Evolutionary conservation across 768 basidiomycete genomes (phyloP).

Genomic region (Coprinopsis sp.): DNA sequence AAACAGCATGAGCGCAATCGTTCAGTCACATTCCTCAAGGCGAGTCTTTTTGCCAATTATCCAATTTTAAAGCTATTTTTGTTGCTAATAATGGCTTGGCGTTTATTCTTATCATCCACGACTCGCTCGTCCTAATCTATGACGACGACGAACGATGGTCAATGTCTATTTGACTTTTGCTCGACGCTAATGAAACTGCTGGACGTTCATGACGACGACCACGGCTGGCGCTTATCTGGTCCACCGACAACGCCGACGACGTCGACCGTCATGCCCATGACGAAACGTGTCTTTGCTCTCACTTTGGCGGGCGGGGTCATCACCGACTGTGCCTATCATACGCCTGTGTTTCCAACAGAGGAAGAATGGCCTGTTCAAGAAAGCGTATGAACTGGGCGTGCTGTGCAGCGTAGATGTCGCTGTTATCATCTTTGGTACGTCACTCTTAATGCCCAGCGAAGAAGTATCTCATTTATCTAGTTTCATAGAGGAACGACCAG

Average conservation of each 20-base stretch:
- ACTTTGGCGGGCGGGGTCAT: no score
- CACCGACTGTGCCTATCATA: conserved; percentile 7
- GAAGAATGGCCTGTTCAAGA: conserved; percentile 89
- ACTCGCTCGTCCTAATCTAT: no score
- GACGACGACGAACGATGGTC: no score
- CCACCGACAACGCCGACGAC: no score
- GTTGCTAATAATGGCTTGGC: conserved; percentile 41
- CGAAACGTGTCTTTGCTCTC: no score
- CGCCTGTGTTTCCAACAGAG: conserved; percentile 51
- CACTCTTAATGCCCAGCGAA: conserved; percentile 10
- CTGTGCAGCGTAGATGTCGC: conserved; percentile 86
- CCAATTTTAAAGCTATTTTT: conserved; percentile 63
- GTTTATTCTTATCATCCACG: conserved; percentile 30
- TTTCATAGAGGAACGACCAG: conserved; percentile 64
- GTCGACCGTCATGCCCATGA: no score
- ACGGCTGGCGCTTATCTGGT: no score
- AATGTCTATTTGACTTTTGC: no score
- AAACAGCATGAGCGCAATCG: conserved; percentile 87
- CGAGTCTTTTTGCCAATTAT: conserved; percentile 30
- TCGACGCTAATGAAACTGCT: no score
- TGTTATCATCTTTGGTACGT: conserved; percentile 69
- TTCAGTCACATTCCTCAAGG: conserved; percentile 89
- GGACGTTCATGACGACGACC: no score
- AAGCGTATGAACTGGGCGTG: conserved; percentile 87
- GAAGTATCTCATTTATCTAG: conserved; percentile 35